Conservation (phyloP, 2,329 filamentous ascomycete genomes). For the Fusarium tupiense region DNA sequence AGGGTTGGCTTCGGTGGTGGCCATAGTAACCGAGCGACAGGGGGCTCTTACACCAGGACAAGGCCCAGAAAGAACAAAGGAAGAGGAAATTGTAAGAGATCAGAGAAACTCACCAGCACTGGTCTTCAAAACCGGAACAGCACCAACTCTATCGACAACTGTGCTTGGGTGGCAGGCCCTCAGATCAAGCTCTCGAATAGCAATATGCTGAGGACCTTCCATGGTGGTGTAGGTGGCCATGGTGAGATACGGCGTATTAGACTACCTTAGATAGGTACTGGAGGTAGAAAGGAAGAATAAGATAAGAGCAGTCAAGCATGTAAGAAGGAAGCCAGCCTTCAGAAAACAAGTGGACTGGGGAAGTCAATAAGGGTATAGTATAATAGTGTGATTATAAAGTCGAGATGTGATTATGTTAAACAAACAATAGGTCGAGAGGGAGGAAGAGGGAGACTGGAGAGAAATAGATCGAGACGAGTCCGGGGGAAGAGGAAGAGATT, state of each 20-base stretch:
- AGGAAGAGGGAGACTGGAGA: constrained; percentile 19
- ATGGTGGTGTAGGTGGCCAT: constrained; percentile 39
- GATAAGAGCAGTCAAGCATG: constrained; percentile 11
- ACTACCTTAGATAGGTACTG: background rate
- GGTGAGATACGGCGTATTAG: constrained; percentile 15
- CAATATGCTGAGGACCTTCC: constrained; percentile 47
- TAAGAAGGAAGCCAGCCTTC: constrained; percentile 43
- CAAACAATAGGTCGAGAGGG: constrained; percentile 15
- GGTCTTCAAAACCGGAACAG: constrained; percentile 66
- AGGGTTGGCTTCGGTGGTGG: constrained; percentile 28
- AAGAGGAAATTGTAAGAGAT: constrained; percentile 10
- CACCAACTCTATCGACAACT: constrained; percentile 64
- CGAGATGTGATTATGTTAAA: constrained; percentile 17
- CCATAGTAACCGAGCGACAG: constrained; percentile 34
- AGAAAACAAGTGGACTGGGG: constrained; percentile 31
- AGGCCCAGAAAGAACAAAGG: constrained; percentile 1
- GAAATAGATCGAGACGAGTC: constrained; percentile 30
- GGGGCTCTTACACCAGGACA: constrained; percentile 23
- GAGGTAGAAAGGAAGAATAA: constrained; percentile 14
- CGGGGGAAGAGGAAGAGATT: constrained; percentile 34
- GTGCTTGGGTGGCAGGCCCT: constrained; percentile 58
- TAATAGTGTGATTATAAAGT: constrained; percentile 20
- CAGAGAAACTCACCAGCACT: constrained; percentile 64
- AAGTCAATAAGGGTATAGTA: constrained; percentile 19
- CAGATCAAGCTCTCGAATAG: constrained; percentile 61